Evolutionary conservation across 371 early-diverging fungal species (phyloP).

Genomic region (Actinomucor elegans): DNA sequence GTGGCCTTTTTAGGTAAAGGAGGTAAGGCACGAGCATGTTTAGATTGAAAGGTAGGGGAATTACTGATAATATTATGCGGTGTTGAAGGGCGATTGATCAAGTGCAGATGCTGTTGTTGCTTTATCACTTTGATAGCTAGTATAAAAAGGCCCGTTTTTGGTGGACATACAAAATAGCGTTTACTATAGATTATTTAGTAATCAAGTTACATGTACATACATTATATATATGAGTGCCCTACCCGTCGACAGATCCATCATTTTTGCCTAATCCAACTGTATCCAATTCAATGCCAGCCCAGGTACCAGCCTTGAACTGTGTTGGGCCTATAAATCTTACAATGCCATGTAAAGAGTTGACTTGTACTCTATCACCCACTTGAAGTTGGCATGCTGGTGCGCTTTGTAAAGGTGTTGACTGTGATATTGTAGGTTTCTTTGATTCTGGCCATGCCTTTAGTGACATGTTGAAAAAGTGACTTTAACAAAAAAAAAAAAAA

Average conservation of each 20-base stretch:
- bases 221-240: constrained; percentile 7
- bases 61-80: constrained; percentile 1
- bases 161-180: constrained; percentile 29
- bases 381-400: constrained; percentile 1
- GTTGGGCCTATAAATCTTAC: constrained; percentile 70
- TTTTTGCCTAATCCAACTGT: constrained; percentile 70
- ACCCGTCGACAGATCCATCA: constrained; percentile 69
- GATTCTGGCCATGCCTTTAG: constrained; percentile 14
- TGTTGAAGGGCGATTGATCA: constrained; percentile 16
- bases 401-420: constrained; percentile 5
- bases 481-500: neutral
- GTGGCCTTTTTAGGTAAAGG: constrained; percentile 6
- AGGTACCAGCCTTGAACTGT: constrained; percentile 67
- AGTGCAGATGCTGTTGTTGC: neutral
- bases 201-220: no score
- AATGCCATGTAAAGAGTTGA: constrained; percentile 40
- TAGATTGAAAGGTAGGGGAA: neutral
- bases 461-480: constrained; percentile 9
- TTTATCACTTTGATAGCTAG: constrained; percentile 13
- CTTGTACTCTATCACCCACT: constrained; percentile 17
- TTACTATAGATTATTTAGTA: no score
- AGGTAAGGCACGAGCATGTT: constrained; percentile 1
- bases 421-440: neutral
- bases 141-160: constrained; percentile 27
- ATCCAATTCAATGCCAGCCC: constrained; percentile 82